Base-by-base conservation (phyloP, 805 yeast genomes). In the Yarrowia sp. region DNA sequence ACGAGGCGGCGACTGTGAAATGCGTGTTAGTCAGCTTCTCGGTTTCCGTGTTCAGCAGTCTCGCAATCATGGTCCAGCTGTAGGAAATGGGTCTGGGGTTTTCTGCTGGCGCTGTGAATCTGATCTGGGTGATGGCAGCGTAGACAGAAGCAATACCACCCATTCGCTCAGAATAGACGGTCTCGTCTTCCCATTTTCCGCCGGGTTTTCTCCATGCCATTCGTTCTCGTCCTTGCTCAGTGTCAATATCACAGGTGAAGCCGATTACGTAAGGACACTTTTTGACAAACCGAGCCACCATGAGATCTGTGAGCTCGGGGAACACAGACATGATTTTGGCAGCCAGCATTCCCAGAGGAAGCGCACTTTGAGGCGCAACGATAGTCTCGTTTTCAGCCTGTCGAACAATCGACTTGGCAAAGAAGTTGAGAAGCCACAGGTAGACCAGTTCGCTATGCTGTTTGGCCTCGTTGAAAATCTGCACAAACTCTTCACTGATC, bases 331-430 rank as follows among this genome's bases (percentile, higher is more conserved):
- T 75, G 49, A 92, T 75, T 41, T 82, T 80, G 16, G 85, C 74
- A 0, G 94, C 80, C 42, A 94, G 78, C 73, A 83, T 84, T 0
- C 91, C 97, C 55, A 95, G 79, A 0, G 99, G 97, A 9, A 90
- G 74, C 0, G 97, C 90, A 3, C 92, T 86, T 52, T 86, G 84
- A 1, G 96, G 88, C 69, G 88, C 85, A 0, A 90, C 96, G 15
- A 89, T 83, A 9, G 92, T 93, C 77, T 95, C 99, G 0, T 96
- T 86, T 77, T 93, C 98, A 0, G 98, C 94, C 79, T 95, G 99
- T 36, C 89, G 86, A 0, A 95, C 91, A 1, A 93, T 80, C 3
- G 94, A 90, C 75, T 95, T 95, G 5, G 97, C 89, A 38, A 90
- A 84, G 74, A 89, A 89, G 75, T 95, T 95, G 43, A 92, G 79